phyloP scores from a whole-genome alignment of 1,284 basidiomycete species.

The Leccinum griseonigrum region DNA sequence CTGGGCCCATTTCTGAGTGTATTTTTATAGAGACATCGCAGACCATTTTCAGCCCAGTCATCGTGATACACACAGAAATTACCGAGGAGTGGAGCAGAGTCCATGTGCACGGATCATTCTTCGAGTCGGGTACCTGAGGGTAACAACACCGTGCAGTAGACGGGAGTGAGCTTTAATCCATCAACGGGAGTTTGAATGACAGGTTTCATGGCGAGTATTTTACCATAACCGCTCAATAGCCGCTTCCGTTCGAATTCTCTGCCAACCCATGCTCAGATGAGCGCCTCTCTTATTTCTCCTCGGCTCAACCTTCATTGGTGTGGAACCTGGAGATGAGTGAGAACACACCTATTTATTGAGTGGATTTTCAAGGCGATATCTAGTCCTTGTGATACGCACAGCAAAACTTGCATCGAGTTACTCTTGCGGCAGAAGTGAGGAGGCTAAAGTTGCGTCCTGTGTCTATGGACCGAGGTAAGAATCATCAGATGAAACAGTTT shows the following conservation, averaged over 20 bases:
- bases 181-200: not conserved
- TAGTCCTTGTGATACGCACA: not conserved
- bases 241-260: not conserved
- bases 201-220: not conserved
- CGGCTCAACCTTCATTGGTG: not conserved
- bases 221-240: not conserved
- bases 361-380: not conserved
- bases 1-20: not conserved
- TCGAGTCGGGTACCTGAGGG: not conserved
- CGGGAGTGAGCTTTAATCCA: not conserved
- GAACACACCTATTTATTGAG: not conserved
- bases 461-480: not conserved
- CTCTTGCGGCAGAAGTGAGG: not conserved
- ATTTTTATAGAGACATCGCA: constrained; percentile 1
- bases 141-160: not conserved
- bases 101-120: not conserved
- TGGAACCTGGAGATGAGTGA: not conserved
- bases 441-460: not conserved
- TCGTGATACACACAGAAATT: not conserved
- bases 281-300: not conserved
- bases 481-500: not conserved
- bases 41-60: not conserved
- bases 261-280: not conserved
- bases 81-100: not conserved
- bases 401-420: not conserved